These are phyloP conservation scores for Ichthyophthirius multifiliis DNA, from an alignment of 169 alveolate genomes.

Conservation along the genomic window DNA sequence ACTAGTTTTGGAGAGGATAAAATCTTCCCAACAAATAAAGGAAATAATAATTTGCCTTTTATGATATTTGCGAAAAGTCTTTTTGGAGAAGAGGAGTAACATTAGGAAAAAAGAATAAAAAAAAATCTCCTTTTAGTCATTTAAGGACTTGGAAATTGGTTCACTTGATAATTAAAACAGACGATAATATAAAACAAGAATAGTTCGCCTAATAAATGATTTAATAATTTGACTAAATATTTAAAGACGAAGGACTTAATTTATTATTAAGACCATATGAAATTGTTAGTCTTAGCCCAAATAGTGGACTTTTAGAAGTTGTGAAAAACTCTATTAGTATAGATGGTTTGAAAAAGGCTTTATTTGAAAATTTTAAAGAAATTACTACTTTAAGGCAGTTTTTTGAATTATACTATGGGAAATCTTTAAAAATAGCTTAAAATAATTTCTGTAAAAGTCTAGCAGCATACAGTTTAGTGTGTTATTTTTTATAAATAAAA, in stretches of 20 bases:
- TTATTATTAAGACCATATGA: slow-evolving; percentile 53
- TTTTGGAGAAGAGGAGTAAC: slow-evolving; percentile 22
- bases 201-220: slow-evolving; percentile 29
- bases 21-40: too few species aligned
- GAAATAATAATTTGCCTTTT: too few species aligned
- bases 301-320: slow-evolving; percentile 69
- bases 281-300: slow-evolving; percentile 56
- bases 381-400: slow-evolving; percentile 13
- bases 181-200: slow-evolving; percentile 35
- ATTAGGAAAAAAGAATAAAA: slow-evolving; percentile 1
- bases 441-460: slow-evolving; percentile 57
- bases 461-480: slow-evolving; percentile 84
- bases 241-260: slow-evolving; percentile 24
- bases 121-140: slow-evolving; percentile 21
- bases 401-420: slow-evolving; percentile 22
- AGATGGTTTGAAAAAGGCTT: slow-evolving; percentile 61
- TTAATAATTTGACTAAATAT: slow-evolving; percentile 20
- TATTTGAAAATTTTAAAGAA: background rate
- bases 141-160: slow-evolving; percentile 18
- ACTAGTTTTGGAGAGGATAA: too few species aligned
- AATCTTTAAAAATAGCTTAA: slow-evolving; percentile 41
- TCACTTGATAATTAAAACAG: slow-evolving; percentile 28
- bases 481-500: slow-evolving; percentile 81
- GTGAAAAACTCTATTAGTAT: slow-evolving; percentile 62
- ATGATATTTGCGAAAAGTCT: background rate